These are phyloP conservation scores for Podila clonocystis DNA, from an alignment of 192 early-diverging fungal genomes.

Conservation along the genomic window DNA sequence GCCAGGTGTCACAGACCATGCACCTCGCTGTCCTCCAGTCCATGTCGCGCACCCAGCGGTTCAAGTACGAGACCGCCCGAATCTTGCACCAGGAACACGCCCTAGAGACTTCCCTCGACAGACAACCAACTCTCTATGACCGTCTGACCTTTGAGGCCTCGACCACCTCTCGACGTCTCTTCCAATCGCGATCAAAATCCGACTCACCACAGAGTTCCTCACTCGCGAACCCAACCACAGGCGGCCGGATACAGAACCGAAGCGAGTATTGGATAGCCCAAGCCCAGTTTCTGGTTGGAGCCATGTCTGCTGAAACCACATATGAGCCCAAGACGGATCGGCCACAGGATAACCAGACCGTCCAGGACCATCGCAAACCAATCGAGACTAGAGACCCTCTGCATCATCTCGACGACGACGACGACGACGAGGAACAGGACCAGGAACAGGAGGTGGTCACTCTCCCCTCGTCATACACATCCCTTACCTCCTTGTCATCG, in stretches of 20 bases:
- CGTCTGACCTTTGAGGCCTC: neutral
- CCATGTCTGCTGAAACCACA: constrained; percentile 23
- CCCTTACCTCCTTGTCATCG: neutral
- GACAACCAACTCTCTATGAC: neutral
- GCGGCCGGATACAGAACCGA: constrained; percentile 8
- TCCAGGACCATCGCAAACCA: neutral
- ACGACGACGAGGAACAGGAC: neutral
- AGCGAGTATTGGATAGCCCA: constrained; percentile 37
- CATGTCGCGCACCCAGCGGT: constrained; percentile 31
- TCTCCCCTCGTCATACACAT: neutral
- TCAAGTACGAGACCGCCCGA: constrained; percentile 24
- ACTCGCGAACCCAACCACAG: neutral
- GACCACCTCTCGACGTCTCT: neutral
- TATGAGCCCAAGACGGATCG: constrained; percentile 22
- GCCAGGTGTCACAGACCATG: constrained; percentile 25
- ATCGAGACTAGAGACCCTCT: too few species aligned
- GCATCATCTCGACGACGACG: neutral
- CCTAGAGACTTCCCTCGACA: neutral
- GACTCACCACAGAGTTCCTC: neutral
- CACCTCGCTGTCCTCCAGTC: constrained; percentile 8
- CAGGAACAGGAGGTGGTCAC: neutral
- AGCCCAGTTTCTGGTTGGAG: constrained; percentile 21
- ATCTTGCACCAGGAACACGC: constrained; percentile 39
- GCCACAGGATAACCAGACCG: neutral
- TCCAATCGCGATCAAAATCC: too few species aligned